Evolutionary conservation across 495 filamentous ascomycete species (phyloP).

Genomic region (Hypoxylon lenormandii): DNA sequence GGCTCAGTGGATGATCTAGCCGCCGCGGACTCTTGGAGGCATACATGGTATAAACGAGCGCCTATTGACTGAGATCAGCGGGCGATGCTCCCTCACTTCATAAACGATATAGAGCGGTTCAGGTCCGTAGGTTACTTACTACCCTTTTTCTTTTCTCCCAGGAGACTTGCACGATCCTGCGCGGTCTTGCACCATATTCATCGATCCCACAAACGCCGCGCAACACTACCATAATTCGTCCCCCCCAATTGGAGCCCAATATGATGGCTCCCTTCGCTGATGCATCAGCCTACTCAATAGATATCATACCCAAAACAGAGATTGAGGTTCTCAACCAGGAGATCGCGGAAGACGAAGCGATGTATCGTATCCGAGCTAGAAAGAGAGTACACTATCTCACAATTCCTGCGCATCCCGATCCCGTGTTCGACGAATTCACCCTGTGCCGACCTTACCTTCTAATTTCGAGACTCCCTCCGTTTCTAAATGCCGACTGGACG

Average conservation of each 20-base stretch:
- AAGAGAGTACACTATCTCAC: constrained; percentile 16
- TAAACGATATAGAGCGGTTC: no score
- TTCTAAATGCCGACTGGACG: constrained; percentile 13
- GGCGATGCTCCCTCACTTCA: no score
- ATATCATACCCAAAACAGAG: background rate
- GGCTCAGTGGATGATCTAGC: no score
- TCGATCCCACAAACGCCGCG: no score
- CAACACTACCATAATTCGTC: background rate
- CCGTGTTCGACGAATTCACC: constrained; percentile 13
- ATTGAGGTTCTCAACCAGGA: constrained; percentile 13
- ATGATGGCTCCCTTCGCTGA: background rate
- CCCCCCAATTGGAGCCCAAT: background rate
- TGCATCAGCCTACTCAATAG: background rate
- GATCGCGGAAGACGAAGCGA: constrained; percentile 10
- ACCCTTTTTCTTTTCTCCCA: no score
- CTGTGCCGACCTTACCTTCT: constrained; percentile 20
- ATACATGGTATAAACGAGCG: no score
- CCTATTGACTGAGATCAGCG: no score
- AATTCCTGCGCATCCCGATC: background rate
- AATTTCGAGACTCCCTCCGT: constrained; percentile 8
- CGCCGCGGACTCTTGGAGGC: no score
- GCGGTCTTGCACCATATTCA: no score
- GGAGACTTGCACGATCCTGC: no score
- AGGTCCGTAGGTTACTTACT: no score
- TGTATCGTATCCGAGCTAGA: constrained; percentile 11